Conservation (phyloP, 441 rosid species). For the Macaranga tanarius region DNA sequence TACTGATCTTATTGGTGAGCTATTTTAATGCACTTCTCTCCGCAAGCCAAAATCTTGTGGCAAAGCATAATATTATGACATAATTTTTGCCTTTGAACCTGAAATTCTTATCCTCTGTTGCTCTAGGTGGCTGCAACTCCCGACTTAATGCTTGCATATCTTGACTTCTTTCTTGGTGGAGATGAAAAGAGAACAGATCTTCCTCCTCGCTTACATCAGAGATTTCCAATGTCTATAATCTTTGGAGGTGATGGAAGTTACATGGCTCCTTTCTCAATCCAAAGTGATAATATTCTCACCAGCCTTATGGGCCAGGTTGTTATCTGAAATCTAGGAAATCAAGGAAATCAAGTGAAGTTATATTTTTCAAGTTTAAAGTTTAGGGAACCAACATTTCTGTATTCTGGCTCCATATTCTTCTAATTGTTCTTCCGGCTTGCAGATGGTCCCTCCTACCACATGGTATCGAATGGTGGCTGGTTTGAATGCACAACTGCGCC, state of each 20-base stretch:
- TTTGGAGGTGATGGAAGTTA: constrained; percentile 99
- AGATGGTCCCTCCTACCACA: constrained; percentile 86
- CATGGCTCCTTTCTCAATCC: constrained; percentile 96
- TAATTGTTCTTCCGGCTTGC: constrained; percentile 32
- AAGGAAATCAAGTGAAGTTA: background rate
- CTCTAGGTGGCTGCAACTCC: constrained; percentile 93
- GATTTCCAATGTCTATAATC: constrained; percentile 79
- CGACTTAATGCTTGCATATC: constrained; percentile 93
- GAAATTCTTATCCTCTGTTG: constrained; percentile 13
- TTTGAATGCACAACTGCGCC: constrained; percentile 92
- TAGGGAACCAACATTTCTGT: constrained; percentile 12
- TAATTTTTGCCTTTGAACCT: background rate
- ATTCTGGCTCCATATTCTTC: constrained; percentile 20
- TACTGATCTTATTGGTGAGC: background rate
- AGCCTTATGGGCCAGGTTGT: constrained; percentile 94
- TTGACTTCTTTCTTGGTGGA: constrained; percentile 99
- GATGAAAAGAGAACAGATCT: constrained; percentile 97
- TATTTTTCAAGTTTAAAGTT: background rate
- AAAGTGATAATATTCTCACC: constrained; percentile 89
- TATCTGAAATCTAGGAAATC: constrained; percentile 18
- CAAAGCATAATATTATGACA: background rate
- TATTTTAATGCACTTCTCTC: background rate
- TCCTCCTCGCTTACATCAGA: constrained; percentile 81
- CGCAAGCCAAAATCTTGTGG: background rate
- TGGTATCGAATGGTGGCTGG: constrained; percentile 99